Base-by-base conservation (phyloP, 1,284 basidiomycete genomes). In the Coniophora puteana region DNA sequence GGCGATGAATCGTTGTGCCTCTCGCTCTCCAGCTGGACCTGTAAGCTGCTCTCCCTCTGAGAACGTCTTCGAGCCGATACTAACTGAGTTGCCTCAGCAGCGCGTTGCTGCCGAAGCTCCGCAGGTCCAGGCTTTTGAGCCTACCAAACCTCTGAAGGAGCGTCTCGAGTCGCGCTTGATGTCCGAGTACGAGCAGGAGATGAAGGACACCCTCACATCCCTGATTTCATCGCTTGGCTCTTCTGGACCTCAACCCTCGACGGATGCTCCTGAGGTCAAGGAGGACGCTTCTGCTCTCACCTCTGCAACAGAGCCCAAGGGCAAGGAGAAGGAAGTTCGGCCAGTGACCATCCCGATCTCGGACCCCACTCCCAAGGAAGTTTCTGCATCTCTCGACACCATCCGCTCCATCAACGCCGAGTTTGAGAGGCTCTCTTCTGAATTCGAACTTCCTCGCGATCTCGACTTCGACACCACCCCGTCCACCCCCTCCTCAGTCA, bases 391-490 rank as follows among this genome's bases (percentile, higher is more conserved):
- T 8, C 40, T 70, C 24, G 51, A 63, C 14, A 51, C 58, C 17
- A 58, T 75, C 17, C 42, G 43, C n/a, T 61, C 43, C 35, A 66
- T 74, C 41, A 61, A 66, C 43, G 47, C 59, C 10, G 53, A 57
- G 8, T 69, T 72, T 51, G 45, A 44, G n/a, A 38, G 59, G 8
- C 61, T 73, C 29, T 46, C 63, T 16, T 43, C 52, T 32, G 65
- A 68, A 2, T 74, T 74, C 42, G 53, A 48, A 28, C 71, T 74
- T 49, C 72, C 72, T 5, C 32, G 51, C 17, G 55, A 62, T 13
- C 62, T 74, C 25, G 70, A 74, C 43, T 71, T 74, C 42, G 27
- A 32, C 42, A 48, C 57, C 31, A 50, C 53, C 11, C 41, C 49
- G 13, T 43, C 52, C 4, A 42, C 55, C 13, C 39, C 27, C 6